Evolutionary conservation across 2,329 filamentous ascomycete species (phyloP).

Genomic region (Pseudopithomyces chartarum): DNA sequence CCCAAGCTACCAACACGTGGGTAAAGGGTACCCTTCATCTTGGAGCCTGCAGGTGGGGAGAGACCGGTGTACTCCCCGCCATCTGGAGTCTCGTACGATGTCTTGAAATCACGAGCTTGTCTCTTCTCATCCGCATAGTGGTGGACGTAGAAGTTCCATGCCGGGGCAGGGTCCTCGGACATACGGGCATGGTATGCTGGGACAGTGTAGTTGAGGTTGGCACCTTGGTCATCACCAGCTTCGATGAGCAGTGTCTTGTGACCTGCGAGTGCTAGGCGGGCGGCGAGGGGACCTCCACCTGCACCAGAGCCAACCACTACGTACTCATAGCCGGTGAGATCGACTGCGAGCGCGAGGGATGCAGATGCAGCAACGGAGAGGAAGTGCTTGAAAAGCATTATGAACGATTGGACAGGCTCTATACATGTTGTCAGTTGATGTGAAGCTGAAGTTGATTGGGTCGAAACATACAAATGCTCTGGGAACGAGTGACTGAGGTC

Average conservation of each 20-base stretch:
- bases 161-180: conserved; percentile 60
- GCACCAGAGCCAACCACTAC: conserved; percentile 62
- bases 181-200: conserved; percentile 60
- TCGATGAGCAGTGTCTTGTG: conserved; percentile 66
- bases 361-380: conserved; percentile 24
- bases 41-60: conserved; percentile 58
- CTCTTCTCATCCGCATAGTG: conserved; percentile 62
- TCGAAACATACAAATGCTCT: conserved; percentile 1
- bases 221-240: conserved; percentile 63
- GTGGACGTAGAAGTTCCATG: conserved; percentile 69
- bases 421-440: conserved; percentile 9
- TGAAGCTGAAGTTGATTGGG: not conserved
- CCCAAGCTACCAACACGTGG: conserved; percentile 62
- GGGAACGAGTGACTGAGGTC: conserved; percentile 7
- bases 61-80: conserved; percentile 54
- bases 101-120: conserved; percentile 63
- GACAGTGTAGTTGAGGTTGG: conserved; percentile 57
- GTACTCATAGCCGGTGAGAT: conserved; percentile 60
- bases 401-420: conserved; percentile 17
- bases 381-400: conserved; percentile 29
- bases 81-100: conserved; percentile 55
- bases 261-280: conserved; percentile 64
- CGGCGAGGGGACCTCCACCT: conserved; percentile 46
- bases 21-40: conserved; percentile 61
- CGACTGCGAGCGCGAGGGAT: conserved; percentile 30